These are phyloP conservation scores for Gremmenia infestans DNA, from an alignment of 2,329 filamentous ascomycete species.

Conservation along the genomic window DNA sequence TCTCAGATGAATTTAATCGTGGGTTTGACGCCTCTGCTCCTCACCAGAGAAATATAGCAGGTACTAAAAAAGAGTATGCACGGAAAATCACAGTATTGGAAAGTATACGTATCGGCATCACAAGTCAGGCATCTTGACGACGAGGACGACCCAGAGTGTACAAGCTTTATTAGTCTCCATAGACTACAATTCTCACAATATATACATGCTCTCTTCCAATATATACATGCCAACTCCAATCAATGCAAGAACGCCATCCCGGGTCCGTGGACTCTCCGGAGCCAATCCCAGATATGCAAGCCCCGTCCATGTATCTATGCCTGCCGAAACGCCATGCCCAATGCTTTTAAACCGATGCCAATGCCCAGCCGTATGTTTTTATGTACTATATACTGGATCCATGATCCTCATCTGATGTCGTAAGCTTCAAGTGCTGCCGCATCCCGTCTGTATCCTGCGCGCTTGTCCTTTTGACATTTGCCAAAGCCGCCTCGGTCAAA, in stretches of 20 bases:
- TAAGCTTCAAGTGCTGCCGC: background rate
- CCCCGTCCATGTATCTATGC: background rate
- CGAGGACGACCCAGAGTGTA: background rate
- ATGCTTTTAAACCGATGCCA: conserved; percentile 11
- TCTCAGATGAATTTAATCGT: too few relatives aligned
- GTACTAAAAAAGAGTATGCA: too few relatives aligned
- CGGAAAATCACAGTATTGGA: too few relatives aligned
- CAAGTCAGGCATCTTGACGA: background rate
- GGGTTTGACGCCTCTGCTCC: too few relatives aligned
- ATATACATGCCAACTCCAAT: background rate
- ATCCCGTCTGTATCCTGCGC: background rate
- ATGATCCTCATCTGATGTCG: background rate
- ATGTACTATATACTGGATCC: conserved; percentile 1
- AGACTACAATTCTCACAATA: background rate
- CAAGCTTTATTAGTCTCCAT: background rate
- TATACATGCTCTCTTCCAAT: background rate
- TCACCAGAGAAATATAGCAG: too few relatives aligned
- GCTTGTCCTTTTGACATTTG: background rate
- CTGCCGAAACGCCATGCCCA: conserved; percentile 3
- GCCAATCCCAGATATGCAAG: background rate
- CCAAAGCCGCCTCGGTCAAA: too few relatives aligned
- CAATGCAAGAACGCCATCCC: conserved; percentile 4
- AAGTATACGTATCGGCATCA: background rate
- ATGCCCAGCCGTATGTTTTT: background rate
- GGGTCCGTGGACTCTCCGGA: conserved; percentile 25